Base-by-base conservation (phyloP, 139 green algal species). In the Coelastrella sp. region DNA sequence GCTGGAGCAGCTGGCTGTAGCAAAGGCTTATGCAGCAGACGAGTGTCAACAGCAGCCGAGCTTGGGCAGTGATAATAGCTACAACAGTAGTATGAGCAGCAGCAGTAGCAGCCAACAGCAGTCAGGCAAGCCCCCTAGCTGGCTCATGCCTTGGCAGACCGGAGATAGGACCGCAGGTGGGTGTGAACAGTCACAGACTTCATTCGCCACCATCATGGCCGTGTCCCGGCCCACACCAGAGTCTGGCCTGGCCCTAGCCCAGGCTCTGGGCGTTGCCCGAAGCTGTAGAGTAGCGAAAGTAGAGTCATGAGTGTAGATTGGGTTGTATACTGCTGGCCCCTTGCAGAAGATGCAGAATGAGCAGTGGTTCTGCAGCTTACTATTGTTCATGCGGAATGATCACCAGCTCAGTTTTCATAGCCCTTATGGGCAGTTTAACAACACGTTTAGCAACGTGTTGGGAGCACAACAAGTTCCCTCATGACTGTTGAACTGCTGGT, bases 141-240 rank as follows among this genome's bases (percentile, higher is more conserved):
- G 76, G 76, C 47, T 82, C 3, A 82, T 82, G 76, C 76, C 76
- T 5, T 82, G 76, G 76, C 76, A 82, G 76, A 82, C 76, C 4
- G 76, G 76, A 16, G 13, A 82, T 47, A 47, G 76, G 16, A 14
- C 20, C 3, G 76, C 76, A 82, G 54, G 76, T 82, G 47, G 56
- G 76, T 23, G 54, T n/a, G 4, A 56, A 57, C 6, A n/a, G 8
- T 54, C 54, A 23, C 74, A 80, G 74, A 10, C 57, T 57, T 57
- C 20, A 14, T 17, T 80, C 11, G 64, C 64, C 32, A 47, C 32
- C 32, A 47, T 47, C 32, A 47, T 47, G 32, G 32, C 32, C 32
- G 32, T 47, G 32, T 47, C 32, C 32, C 32, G 32, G 32, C 32
- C 32, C 32, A 47, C 1, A 47, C 32, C 32, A 47, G 32, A 47